Base-by-base conservation (phyloP, 345 rosid genomes). In the Eucalyptus tenuipes region DNA sequence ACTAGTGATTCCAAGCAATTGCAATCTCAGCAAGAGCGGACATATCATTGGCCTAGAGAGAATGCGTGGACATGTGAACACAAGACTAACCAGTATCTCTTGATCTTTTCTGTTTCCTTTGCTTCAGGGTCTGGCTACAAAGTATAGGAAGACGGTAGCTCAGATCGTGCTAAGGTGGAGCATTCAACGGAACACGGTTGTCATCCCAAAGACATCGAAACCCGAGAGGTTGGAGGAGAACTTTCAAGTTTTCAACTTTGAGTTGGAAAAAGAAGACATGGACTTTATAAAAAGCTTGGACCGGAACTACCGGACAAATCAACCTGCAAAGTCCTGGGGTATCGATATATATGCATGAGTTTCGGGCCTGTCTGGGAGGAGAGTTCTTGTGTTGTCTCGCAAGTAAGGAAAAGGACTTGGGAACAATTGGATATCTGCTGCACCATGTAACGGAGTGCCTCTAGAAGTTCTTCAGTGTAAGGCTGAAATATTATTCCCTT, bases 321-420 rank as follows among this genome's bases (percentile, higher is more conserved):
- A 94, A 86, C 98, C 98, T 14, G 96, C 95, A 89, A 93, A 90
- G 92, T 93, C 94, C 85, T 97, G 99, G 99, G 98, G 98, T 84
- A 87, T 97, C 25, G 94, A 97, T 91, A 91, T 95, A 40, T 95
- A 90, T 90, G 98, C 98, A 89, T 95, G 92, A 91, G 82, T 20
- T 37, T 18, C 47, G 6, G 42, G 82, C 82, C 82, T 75, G 45
- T 40, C 7, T 20, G 82, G 82, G 13, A 37, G 37, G 75, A 20
- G 82, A 75, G 40, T 68, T 68, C 42, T 61, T 61, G 12, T 68
- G 80, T 68, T 8, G 42, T 33, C 44, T 3, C 42, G 80, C 80
- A 68, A 68, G 82, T 5, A 75, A 75, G 82, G 82, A 75, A 37
- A 71, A 37, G 61, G 25, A 71, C 82, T 71, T 71, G 90, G 68